Evolutionary conservation across 2,329 filamentous ascomycete species (phyloP), one percentile per base, ranked within the genome.

Genomic region (Plectosphaerella cucumerina): DNA sequence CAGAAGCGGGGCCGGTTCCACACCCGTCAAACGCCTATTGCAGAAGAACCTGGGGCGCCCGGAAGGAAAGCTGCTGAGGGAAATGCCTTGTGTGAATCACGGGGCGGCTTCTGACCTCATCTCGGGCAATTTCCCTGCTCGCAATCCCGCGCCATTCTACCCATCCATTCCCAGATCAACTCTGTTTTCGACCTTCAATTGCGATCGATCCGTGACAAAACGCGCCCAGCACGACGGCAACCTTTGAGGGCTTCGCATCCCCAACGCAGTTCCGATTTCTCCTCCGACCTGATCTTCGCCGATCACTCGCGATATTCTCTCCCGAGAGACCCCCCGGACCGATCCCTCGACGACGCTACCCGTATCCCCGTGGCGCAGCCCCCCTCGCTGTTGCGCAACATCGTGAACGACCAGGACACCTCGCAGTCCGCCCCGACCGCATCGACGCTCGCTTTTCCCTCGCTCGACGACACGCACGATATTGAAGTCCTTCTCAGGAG

Each of bases 111-210:
- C 18, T 39, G 18, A 39, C 33, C 35, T 47, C 44, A 47, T 35
- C 45, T 47, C 34, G 45, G 45, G 18, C 33, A 37, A 47, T 31
- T 47, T 47, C 39, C 45, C 45, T 33, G 39, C 33, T 6, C 39
- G 12, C 33, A 33, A 42, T 42, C 39, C n/a, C 17, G 39, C 39
- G 39, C 39, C 39, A 42, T 18, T 11, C n/a, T 42, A 18, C 18
- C 39, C 39, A 42, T 42, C 20, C 39, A 17, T 12, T 42, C 39
- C 39, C 18, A 11, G 26, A 37, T 8, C 39, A 18, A 20, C n/a
- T 12, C 39, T 42, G 39, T 42, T 42, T 42, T 42, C 39, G 18
- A 42, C 18, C 39, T 42, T 17, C 39, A 18, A 20, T 42, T 42
- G 39, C 39, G 39, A 31, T 31, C 26, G 26, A 42, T 17, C 18